These are phyloP conservation scores for Fraxinus paxiana DNA, from an alignment of 305 asterid genomes.

Conservation along the genomic window DNA sequence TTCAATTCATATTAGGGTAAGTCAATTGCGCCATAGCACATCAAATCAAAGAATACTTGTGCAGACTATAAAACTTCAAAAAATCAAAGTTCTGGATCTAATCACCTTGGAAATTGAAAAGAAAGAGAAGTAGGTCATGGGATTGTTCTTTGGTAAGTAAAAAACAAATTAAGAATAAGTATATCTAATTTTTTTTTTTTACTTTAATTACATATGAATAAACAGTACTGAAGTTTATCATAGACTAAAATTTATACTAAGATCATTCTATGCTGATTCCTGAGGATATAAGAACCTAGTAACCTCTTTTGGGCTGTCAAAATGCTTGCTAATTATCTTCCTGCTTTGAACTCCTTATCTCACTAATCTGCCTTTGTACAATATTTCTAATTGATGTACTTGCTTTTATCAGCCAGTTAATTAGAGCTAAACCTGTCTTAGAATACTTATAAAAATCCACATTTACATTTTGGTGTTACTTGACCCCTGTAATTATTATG, in stretches of 20 bases:
- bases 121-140: background rate
- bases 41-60: background rate
- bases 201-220: background rate
- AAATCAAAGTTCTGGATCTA: background rate
- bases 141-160: background rate
- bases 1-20: background rate
- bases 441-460: background rate
- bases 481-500: background rate
- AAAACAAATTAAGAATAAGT: background rate
- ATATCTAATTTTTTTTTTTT: background rate
- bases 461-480: background rate
- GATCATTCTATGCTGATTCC: background rate
- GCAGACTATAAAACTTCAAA: background rate
- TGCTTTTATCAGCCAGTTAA: background rate
- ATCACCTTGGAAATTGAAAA: background rate
- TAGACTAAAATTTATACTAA: background rate
- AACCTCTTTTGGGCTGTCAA: background rate
- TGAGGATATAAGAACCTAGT: background rate
- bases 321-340: background rate
- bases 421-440: background rate
- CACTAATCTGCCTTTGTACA: background rate
- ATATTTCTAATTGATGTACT: background rate
- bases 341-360: background rate
- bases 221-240: background rate
- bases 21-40: background rate